Evolutionary conservation across 441 rosid genomes (phyloP), one percentile per base, ranked within the genome.

Genomic region (Daphne laureola): DNA sequence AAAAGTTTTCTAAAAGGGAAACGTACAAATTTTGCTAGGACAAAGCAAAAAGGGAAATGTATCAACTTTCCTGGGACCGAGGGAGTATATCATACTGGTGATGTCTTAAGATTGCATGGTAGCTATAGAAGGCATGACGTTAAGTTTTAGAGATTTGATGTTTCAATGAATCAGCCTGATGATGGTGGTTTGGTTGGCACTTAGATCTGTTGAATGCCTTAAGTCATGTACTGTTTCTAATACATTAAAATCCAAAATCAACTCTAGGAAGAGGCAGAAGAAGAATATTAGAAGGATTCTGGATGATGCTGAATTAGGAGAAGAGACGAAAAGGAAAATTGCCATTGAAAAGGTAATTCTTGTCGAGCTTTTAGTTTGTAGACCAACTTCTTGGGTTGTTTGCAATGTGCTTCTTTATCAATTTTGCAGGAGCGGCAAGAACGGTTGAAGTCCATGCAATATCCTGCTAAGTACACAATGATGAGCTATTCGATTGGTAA

Each of bases 241-340:
- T 77, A 59, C 64, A 58, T 56, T 66, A 31, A 46, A 25, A 46
- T 71, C 50, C 69, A 50, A 31, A 59, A 53, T 70, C 61, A 82
- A 88, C 56, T 65, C 74, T 49, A 91, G 76, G 90, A 83, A 77
- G 73, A 89, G 71, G 82, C 69, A 14, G 41, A 83, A 89, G 67
- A 95, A 82, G 91, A 86, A 77, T 72, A 91, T 91, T 53, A 85
- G 99, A 44, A 75, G 99, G 77, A 95, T 95, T 49, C 76, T 95
- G 59, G 99, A 95, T 69, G 99, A 95, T 74, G 78, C 97, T 63
- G 99, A 95, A 81, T 73, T 95, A 71, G 99, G 99, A 62, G 97
- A 91, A 68, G 97, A 92, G 60, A 95, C 99, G 15, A 88, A 84
- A 77, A 83, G 84, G 59, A 95, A 95, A 82, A 95, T 92, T 61